Evolutionary conservation across 2,329 filamentous ascomycete species (phyloP).

Genomic region (Madurella fahalii): DNA sequence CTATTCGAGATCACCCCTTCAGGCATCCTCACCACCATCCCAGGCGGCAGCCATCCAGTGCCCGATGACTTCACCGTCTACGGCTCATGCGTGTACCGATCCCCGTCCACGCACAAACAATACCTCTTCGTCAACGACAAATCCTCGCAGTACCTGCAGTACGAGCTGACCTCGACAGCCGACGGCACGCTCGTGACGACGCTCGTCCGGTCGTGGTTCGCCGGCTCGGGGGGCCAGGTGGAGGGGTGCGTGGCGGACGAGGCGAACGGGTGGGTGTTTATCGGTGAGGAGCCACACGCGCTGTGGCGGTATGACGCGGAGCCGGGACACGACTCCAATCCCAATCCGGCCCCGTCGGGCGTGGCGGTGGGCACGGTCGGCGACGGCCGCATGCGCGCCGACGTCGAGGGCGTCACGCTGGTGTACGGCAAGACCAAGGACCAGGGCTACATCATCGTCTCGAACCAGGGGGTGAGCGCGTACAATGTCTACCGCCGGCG

Average conservation of each 20-base stretch:
- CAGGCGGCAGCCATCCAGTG: conserved; percentile 11
- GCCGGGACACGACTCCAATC: too few relatives aligned
- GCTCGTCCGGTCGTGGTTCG: conserved; percentile 7
- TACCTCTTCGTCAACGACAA: conserved; percentile 19
- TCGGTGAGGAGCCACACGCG: conserved; percentile 14
- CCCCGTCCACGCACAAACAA: conserved; percentile 8
- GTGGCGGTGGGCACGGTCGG: conserved; percentile 8
- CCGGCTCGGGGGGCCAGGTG: conserved; percentile 14
- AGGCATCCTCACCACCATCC: conserved; percentile 7
- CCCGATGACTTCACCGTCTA: conserved; percentile 4
- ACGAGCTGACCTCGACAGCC: conserved; percentile 4
- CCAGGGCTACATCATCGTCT: conserved; percentile 9
- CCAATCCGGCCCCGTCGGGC: neutral
- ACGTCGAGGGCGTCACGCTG: conserved; percentile 16
- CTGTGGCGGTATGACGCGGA: conserved; percentile 16
- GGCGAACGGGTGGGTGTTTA: conserved; percentile 9
- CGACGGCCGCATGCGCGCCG: conserved; percentile 7
- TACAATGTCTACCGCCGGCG: conserved; percentile 13
- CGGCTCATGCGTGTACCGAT: conserved; percentile 17
- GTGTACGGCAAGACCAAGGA: conserved; percentile 7
- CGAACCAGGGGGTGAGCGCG: conserved; percentile 14
- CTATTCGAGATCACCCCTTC: conserved; percentile 12
- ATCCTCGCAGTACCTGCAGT: conserved; percentile 12
- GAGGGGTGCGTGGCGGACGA: conserved; percentile 15
- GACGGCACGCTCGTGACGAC: conserved; percentile 11